Base-by-base conservation (phyloP, 192 early-diverging fungal species). In the Backusella liffmaniae region DNA sequence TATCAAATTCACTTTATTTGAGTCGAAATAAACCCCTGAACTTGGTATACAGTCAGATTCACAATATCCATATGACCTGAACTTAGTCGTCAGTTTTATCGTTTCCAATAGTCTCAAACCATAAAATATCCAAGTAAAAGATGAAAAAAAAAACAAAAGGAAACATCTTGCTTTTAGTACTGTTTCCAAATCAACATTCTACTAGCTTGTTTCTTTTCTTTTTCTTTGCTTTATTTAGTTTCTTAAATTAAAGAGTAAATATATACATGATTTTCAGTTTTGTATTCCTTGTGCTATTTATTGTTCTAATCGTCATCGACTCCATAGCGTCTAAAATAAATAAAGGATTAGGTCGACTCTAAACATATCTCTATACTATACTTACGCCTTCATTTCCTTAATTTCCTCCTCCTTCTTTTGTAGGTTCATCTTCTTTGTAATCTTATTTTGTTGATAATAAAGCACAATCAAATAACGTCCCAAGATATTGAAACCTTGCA, bases 401-500 rank as follows among this genome's bases (percentile, higher is more conserved):
- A 94, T 83, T 62, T 93, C 90, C 56, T 92, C 90, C 66, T 93
- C 91, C 72, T 92, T 91, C 84, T 91, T 90, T 65, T 89, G 90
- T 67, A 96, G 62, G 84, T 96, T 95, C 80, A 87, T 80, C 82
- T 91, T 94, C 75, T 93, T 95, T 8, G 89, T 87, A 72, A 90
- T 86, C 80, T 96, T 94, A 73, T 90, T 91, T 18, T 93, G 84
- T 73, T 93, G 91, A 82, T 95, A 95, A 74, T 98, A 99, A 35
- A 97, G 84, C 4, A 99, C 95, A 56, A 99, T 95, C 80, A 99
- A 77, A 77, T 99, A 99, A 76, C 98, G 86, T 0, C 95, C 94
- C 86, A 95, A 90, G 39, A 99, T 92, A 79, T 99, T 99, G 83
- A 97, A 99, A 51, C 98, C 98, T 62, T 92, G 92, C 18, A 99